phyloP scores from a whole-genome alignment of 306 rosid species.

The Prunus armeniaca region DNA sequence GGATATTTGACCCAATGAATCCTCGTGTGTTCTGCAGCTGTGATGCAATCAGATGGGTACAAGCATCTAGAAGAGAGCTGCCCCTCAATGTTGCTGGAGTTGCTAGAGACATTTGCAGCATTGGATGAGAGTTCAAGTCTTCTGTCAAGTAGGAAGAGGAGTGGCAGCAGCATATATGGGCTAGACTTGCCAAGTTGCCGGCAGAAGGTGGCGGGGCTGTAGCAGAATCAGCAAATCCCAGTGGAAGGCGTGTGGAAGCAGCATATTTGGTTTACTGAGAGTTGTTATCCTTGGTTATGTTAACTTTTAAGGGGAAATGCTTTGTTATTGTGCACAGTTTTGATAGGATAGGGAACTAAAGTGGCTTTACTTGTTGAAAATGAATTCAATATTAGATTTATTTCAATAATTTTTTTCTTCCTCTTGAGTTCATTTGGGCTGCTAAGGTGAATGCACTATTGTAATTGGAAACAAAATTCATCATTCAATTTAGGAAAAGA shows the following conservation, averaged over 20 bases:
- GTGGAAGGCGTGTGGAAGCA: conserved; percentile 45
- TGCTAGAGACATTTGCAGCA: conserved; percentile 75
- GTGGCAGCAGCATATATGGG: conserved; percentile 55
- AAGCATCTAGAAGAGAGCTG: conserved; percentile 70
- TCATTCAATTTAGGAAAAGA: too few relatives aligned
- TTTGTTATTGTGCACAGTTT: not conserved
- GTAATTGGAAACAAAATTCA: too few relatives aligned
- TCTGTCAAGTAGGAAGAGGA: conserved; percentile 56
- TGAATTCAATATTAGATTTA: not conserved
- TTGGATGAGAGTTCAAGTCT: conserved; percentile 52
- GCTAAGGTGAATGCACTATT: not conserved
- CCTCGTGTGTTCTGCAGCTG: conserved; percentile 52
- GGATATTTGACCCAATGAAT: conserved; percentile 6
- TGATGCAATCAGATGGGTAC: conserved; percentile 92
- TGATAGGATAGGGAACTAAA: not conserved
- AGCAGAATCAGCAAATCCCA: conserved; percentile 61
- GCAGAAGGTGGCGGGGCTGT: conserved; percentile 46
- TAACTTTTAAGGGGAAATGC: not conserved
- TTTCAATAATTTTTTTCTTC: too few relatives aligned
- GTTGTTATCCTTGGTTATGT: not conserved
- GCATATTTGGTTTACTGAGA: not conserved
- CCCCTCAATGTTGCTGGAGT: conserved; percentile 71
- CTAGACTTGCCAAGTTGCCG: conserved; percentile 64
- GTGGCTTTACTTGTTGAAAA: not conserved
- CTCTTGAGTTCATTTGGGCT: not conserved